Evolutionary conservation across 2,329 filamentous ascomycete genomes (phyloP).

Genomic region (Diaporthe longicolla): DNA sequence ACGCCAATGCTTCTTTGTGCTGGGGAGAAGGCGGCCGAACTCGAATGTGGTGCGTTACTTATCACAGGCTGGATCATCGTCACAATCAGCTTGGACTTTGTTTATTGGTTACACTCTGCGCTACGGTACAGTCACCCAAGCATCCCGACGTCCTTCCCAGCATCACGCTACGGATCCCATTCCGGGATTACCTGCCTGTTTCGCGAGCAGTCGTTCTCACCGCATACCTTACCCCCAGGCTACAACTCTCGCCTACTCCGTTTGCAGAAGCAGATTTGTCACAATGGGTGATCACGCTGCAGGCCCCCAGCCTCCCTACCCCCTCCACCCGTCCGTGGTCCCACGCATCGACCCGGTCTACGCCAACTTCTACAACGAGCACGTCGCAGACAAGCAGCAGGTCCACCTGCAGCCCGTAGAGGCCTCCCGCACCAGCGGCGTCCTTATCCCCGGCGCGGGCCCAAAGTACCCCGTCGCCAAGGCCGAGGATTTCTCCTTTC

Average conservation of each 20-base stretch:
- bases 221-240: no score
- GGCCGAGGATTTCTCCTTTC: slow-evolving; percentile 59
- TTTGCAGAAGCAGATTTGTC: not conserved
- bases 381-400: slow-evolving; percentile 65
- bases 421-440: slow-evolving; percentile 64
- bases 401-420: slow-evolving; percentile 68
- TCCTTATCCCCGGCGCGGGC: slow-evolving; percentile 67
- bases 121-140: not conserved
- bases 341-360: slow-evolving; percentile 65
- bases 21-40: no score
- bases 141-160: not conserved
- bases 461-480: slow-evolving; percentile 63
- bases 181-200: not conserved
- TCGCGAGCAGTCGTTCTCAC: not conserved
- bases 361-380: slow-evolving; percentile 65
- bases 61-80: not conserved
- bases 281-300: slow-evolving; percentile 27
- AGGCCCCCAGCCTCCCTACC: slow-evolving; percentile 52
- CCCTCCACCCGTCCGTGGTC: slow-evolving; percentile 62
- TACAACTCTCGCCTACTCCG: not conserved
- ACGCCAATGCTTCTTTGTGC: not conserved
- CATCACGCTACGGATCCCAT: not conserved
- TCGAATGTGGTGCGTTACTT: not conserved
- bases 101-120: slow-evolving; percentile 21
- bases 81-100: not conserved